These are phyloP conservation scores for Cyclotella baltica DNA, from an alignment of 108 stramenopile species.

Conservation along the genomic window DNA sequence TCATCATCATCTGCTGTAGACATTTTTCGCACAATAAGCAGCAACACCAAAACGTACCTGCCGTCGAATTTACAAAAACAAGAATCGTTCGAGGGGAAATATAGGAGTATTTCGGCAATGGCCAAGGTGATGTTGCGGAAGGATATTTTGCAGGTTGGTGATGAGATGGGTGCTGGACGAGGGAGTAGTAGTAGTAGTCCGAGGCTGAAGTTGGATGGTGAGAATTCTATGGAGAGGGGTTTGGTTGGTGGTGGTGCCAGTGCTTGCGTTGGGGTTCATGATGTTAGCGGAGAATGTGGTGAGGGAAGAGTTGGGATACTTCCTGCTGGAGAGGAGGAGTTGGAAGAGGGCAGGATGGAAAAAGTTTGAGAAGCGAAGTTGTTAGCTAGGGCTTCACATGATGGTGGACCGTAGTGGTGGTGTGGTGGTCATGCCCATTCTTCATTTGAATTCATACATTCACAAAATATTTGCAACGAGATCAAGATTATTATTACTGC, in stretches of 20 bases:
- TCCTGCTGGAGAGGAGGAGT: background rate
- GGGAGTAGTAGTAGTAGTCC: background rate
- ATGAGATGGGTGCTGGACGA: background rate
- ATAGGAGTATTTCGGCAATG: slow-evolving; percentile 7
- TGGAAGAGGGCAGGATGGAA: background rate
- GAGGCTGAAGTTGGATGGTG: background rate
- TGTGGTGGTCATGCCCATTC: too few relatives aligned
- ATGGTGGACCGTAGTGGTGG: too few relatives aligned
- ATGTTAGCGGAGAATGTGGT: background rate
- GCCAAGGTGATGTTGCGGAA: background rate
- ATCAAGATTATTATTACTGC: too few relatives aligned
- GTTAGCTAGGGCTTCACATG: too few relatives aligned
- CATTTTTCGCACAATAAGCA: too few relatives aligned
- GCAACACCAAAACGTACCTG: background rate
- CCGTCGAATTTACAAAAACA: slow-evolving; percentile 1
- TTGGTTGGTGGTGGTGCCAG: background rate
- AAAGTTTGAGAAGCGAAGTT: too few relatives aligned
- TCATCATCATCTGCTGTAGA: too few relatives aligned
- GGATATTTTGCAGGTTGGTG: background rate
- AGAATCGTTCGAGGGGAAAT: slow-evolving; percentile 14
- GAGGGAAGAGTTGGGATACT: background rate
- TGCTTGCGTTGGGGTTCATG: too few relatives aligned
- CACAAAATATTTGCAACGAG: too few relatives aligned
- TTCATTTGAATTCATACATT: too few relatives aligned
- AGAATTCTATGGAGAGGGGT: background rate